Percentiles rank a stretch among this genome's conserved stretches.
Conservation (phyloP, 2,329 filamentous ascomycete genomes). For the Exophiala oligosperma region DNA sequence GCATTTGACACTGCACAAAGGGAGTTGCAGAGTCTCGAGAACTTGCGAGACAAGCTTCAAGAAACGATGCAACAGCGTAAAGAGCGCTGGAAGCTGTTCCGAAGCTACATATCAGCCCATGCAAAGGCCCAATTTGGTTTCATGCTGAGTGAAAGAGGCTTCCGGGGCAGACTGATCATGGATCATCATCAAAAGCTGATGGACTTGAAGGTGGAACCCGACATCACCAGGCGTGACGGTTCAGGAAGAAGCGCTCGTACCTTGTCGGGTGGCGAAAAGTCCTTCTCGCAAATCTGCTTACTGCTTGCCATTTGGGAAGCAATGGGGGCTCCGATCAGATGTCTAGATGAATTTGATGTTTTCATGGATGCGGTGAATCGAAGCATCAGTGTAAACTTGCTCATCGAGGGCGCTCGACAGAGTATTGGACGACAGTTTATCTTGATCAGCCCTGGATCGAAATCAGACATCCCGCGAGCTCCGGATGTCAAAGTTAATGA, state of each 20-base stretch:
- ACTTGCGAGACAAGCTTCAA: constrained; percentile 50
- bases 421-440: constrained; percentile 93
- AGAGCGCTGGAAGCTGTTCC: constrained; percentile 76
- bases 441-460: constrained; percentile 90
- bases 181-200: constrained; percentile 75
- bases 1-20: constrained; percentile 39
- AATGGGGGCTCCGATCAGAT: constrained; percentile 93
- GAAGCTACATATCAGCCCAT: constrained; percentile 79
- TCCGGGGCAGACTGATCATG: constrained; percentile 76
- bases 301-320: constrained; percentile 94
- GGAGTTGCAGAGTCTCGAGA: constrained; percentile 40
- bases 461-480: constrained; percentile 53
- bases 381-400: constrained; percentile 88
- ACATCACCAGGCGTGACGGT: constrained; percentile 66
- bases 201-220: constrained; percentile 73
- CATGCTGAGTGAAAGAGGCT: constrained; percentile 83
- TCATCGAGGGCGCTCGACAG: constrained; percentile 83
- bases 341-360: constrained; percentile 96
- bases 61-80: constrained; percentile 68
- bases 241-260: constrained; percentile 84
- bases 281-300: constrained; percentile 94
- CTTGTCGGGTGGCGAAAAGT: constrained; percentile 94
- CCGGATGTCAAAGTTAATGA: constrained; percentile 47
- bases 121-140: constrained; percentile 86
- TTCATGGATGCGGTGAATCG: constrained; percentile 99